A percentile compares a stretch with the other conserved stretches of the same genome.
Evolutionary conservation across 202 grass and related monocot genomes (phyloP).

Genomic region (Setaria viridis): DNA sequence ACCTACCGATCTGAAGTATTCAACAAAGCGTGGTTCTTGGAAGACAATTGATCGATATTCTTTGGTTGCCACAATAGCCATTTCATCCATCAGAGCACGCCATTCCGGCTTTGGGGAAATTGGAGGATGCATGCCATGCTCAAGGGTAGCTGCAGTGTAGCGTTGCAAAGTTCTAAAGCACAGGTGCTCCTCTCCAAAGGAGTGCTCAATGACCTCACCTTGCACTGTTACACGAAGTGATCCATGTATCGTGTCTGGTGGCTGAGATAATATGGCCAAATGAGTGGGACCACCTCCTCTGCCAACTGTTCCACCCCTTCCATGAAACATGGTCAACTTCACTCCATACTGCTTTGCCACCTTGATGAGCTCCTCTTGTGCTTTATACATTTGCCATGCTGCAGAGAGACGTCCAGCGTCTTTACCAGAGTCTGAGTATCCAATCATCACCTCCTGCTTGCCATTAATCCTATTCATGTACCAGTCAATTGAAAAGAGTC

Average conservation of each 20-base stretch:
- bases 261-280: constrained; percentile 97
- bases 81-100: constrained; percentile 94
- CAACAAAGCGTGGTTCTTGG: constrained; percentile 92
- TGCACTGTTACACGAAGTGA: constrained; percentile 95
- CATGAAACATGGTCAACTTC: constrained; percentile 99
- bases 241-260: constrained; percentile 89
- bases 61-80: constrained; percentile 81
- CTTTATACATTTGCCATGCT: constrained; percentile 97
- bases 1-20: constrained; percentile 96
- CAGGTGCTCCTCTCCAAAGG: constrained; percentile 91
- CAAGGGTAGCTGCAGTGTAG: constrained; percentile 94
- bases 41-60: constrained; percentile 95
- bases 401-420: constrained; percentile 95
- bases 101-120: constrained; percentile 93
- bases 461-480: constrained; percentile 93
- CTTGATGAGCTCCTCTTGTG: constrained; percentile 97
- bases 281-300: constrained; percentile 97
- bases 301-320: constrained; percentile 94
- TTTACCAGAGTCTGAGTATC: constrained; percentile 98
- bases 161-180: constrained; percentile 98
- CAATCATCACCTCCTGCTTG: constrained; percentile 99
- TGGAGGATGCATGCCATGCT: constrained; percentile 97
- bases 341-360: constrained; percentile 93
- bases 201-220: constrained; percentile 97
- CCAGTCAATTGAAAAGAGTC: constrained; percentile 95